A percentile compares a stretch with the other conserved stretches of the same genome.
These are phyloP conservation scores for Sugiyamaella lignohabitans DNA, from an alignment of 805 yeast genomes.

Conservation along the genomic window DNA sequence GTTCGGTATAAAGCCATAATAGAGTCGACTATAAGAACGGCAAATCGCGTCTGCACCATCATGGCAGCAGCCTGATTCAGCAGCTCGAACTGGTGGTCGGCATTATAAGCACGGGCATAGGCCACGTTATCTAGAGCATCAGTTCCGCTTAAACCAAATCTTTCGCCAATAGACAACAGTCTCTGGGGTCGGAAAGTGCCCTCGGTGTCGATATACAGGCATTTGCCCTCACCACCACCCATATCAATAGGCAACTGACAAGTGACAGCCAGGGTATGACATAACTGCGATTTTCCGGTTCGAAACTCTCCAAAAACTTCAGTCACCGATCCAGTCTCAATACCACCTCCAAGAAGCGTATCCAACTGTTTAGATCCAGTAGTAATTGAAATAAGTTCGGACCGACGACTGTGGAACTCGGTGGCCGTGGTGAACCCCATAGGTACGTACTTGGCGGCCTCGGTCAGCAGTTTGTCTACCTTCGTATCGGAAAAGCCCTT, in stretches of 20 bases:
- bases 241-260: conserved; percentile 93
- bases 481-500: conserved; percentile 95
- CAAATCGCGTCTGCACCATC: conserved; percentile 93
- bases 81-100: conserved; percentile 88
- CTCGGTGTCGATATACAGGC: conserved; percentile 92
- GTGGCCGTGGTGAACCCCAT: conserved; percentile 97
- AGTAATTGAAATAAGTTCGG: conserved; percentile 85
- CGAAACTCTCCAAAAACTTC: conserved; percentile 96
- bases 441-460: conserved; percentile 82
- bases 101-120: conserved; percentile 93
- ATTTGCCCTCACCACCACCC: conserved; percentile 99
- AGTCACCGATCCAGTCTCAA: conserved; percentile 95
- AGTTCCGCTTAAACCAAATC: conserved; percentile 87
- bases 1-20: conserved; percentile 95
- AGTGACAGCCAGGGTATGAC: conserved; percentile 94
- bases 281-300: conserved; percentile 94
- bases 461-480: conserved; percentile 76
- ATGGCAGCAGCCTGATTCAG: conserved; percentile 85
- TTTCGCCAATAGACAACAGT: conserved; percentile 78
- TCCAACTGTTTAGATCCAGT: conserved; percentile 95
- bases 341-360: conserved; percentile 90
- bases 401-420: conserved; percentile 82
- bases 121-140: conserved; percentile 97
- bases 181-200: conserved; percentile 95
- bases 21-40: conserved; percentile 89